Evolutionary conservation across 495 filamentous ascomycete genomes (phyloP).

Genomic region (Beverwykella pulmonaria): DNA sequence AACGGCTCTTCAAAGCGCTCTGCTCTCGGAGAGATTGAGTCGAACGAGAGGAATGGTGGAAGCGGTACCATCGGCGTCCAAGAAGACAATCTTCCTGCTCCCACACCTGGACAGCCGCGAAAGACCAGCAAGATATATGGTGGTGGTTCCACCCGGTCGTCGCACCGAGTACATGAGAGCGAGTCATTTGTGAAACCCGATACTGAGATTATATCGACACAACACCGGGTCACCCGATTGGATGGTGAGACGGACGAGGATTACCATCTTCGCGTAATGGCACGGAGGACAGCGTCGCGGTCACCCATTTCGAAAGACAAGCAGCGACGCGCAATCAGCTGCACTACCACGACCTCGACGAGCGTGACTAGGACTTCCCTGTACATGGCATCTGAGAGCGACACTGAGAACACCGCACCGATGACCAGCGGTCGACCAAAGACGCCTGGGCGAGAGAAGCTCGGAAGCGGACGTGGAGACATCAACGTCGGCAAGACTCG

Average conservation of each 20-base stretch:
- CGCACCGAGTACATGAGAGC: slow-evolving; percentile 50
- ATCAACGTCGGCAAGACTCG: slow-evolving; percentile 75
- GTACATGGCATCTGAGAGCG: slow-evolving; percentile 45
- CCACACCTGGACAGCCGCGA: slow-evolving; percentile 92
- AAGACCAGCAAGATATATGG: slow-evolving; percentile 72
- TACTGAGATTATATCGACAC: slow-evolving; percentile 54
- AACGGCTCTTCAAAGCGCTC: slow-evolving; percentile 76
- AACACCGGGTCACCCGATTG: slow-evolving; percentile 54
- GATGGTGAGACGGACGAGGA: slow-evolving; percentile 75
- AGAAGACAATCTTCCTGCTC: slow-evolving; percentile 84
- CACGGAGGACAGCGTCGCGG: slow-evolving; percentile 50
- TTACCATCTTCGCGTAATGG: slow-evolving; percentile 67
- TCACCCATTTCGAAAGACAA: slow-evolving; percentile 54
- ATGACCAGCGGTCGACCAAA: slow-evolving; percentile 59
- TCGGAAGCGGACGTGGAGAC: slow-evolving; percentile 62
- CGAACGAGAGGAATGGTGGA: slow-evolving; percentile 49
- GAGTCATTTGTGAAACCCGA: slow-evolving; percentile 46
- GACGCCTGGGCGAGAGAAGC: slow-evolving; percentile 64
- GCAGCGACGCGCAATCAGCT: slow-evolving; percentile 59
- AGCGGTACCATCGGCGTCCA: slow-evolving; percentile 56
- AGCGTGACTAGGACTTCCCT: slow-evolving; percentile 61
- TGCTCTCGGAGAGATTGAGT: slow-evolving; percentile 86
- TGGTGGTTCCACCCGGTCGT: slow-evolving; percentile 31
- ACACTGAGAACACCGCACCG: slow-evolving; percentile 42
- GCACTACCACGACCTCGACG: slow-evolving; percentile 66